Evolutionary conservation across 345 rosid species (phyloP).

Genomic region (Populus alba): DNA sequence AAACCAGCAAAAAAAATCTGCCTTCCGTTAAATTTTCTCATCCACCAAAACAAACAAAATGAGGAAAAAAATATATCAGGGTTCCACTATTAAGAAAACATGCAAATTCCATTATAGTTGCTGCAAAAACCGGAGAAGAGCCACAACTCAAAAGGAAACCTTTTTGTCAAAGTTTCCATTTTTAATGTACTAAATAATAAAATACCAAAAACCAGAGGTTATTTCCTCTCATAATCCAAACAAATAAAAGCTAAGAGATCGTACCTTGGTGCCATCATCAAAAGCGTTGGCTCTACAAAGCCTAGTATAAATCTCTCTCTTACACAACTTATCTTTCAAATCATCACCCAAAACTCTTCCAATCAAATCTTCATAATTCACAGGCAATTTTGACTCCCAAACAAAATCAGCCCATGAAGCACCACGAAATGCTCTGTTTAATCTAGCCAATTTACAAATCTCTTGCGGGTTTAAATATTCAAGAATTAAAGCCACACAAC

Average conservation of each 20-base stretch:
- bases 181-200: not conserved
- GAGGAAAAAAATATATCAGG: not conserved
- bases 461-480: slow-evolving; percentile 71
- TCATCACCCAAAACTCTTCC: slow-evolving; percentile 47
- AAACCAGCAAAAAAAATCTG: not conserved
- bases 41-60: not conserved
- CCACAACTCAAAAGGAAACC: not conserved
- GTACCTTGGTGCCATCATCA: slow-evolving; percentile 78
- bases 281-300: slow-evolving; percentile 60
- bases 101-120: not conserved
- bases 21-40: slow-evolving; percentile 8
- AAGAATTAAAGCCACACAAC: slow-evolving; percentile 70
- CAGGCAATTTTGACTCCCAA: slow-evolving; percentile 91
- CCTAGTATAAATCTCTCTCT: slow-evolving; percentile 63
- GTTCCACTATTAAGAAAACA: not conserved
- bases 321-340: slow-evolving; percentile 39
- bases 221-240: not conserved
- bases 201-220: not conserved
- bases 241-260: not conserved
- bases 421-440: slow-evolving; percentile 75
- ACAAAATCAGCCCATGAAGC: slow-evolving; percentile 96
- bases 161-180: not conserved
- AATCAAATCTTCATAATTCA: slow-evolving; percentile 52
- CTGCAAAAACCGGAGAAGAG: not conserved
- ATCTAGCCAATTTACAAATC: slow-evolving; percentile 66